These are phyloP conservation scores for Boletus eberwhitei DNA, from an alignment of 768 basidiomycete species.

Conservation along the genomic window DNA sequence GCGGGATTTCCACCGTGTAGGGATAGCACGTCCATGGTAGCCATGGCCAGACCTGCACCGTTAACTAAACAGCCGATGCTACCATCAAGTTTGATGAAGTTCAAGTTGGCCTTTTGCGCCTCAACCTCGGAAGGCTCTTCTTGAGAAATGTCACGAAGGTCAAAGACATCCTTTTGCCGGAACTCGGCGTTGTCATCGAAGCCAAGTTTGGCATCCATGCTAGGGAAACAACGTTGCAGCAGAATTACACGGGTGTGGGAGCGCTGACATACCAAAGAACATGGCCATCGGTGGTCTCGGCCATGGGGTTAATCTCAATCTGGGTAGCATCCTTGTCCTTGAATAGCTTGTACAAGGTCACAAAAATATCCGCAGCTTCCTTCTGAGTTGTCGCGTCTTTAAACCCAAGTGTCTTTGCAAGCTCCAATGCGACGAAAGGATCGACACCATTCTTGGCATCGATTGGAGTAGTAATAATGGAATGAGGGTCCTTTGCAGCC, in stretches of 20 bases:
- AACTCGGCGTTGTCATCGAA: slow-evolving; percentile 99
- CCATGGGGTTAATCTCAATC: slow-evolving; percentile 99
- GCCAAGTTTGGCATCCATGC: slow-evolving; percentile 99
- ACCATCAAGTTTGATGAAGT: slow-evolving; percentile 99
- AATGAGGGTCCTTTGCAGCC: slow-evolving; percentile 88
- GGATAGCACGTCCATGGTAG: slow-evolving; percentile 99
- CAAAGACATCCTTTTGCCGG: slow-evolving; percentile 88
- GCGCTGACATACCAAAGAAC: slow-evolving; percentile 82
- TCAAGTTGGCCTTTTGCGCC: slow-evolving; percentile 92
- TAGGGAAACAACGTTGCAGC: slow-evolving; percentile 29
- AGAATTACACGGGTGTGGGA: background rate
- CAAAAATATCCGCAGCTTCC: slow-evolving; percentile 91
- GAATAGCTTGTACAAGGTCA: slow-evolving; percentile 93
- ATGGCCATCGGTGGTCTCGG: slow-evolving; percentile 84
- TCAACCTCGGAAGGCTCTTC: slow-evolving; percentile 98
- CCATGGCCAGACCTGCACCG: slow-evolving; percentile 98
- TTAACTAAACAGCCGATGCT: slow-evolving; percentile 97
- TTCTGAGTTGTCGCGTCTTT: slow-evolving; percentile 63
- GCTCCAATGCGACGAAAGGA: slow-evolving; percentile 61
- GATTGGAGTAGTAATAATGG: slow-evolving; percentile 95
- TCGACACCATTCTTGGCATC: slow-evolving; percentile 79
- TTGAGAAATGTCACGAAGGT: slow-evolving; percentile 86
- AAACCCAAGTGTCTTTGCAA: slow-evolving; percentile 93
- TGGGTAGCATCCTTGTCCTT: slow-evolving; percentile 99
- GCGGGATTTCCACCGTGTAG: slow-evolving; percentile 96